Percentiles rank a stretch among this genome's conserved stretches.
Evolutionary conservation across 352 stramenopile species (phyloP).

Genomic region (Phytophthora rubi): DNA sequence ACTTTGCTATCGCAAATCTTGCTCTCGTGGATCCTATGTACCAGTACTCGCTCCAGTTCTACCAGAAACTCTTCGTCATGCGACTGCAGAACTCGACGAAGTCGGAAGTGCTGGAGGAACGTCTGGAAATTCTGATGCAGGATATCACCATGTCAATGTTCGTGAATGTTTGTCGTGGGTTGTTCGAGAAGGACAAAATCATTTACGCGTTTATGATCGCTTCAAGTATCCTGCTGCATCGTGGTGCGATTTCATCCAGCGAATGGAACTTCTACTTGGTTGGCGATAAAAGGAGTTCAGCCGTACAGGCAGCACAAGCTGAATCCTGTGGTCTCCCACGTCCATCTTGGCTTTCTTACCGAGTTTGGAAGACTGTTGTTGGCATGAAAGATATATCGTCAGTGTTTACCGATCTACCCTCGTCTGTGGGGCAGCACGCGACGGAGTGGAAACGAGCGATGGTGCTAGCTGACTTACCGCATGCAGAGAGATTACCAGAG

Average conservation of each 20-base stretch:
- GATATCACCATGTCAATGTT: slow-evolving; percentile 95
- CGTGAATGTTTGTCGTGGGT: slow-evolving; percentile 92
- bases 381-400: slow-evolving; percentile 73
- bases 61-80: slow-evolving; percentile 93
- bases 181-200: slow-evolving; percentile 97
- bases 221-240: slow-evolving; percentile 85
- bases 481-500: slow-evolving; percentile 71
- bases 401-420: slow-evolving; percentile 53
- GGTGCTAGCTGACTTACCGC: slow-evolving; percentile 78
- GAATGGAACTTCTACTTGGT: slow-evolving; percentile 93
- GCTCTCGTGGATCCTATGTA: slow-evolving; percentile 95
- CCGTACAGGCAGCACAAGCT: slow-evolving; percentile 45
- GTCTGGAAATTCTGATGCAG: slow-evolving; percentile 91
- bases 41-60: slow-evolving; percentile 95
- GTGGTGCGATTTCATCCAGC: slow-evolving; percentile 59
- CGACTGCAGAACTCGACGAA: slow-evolving; percentile 85
- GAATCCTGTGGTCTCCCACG: slow-evolving; percentile 40
- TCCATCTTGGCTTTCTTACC: slow-evolving; percentile 79
- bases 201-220: slow-evolving; percentile 95
- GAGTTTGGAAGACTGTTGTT: slow-evolving; percentile 76
- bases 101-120: slow-evolving; percentile 78
- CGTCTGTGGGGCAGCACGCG: slow-evolving; percentile 49
- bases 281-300: slow-evolving; percentile 79
- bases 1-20: slow-evolving; percentile 94
- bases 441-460: slow-evolving; percentile 83